Evolutionary conservation across 2,329 filamentous ascomycete genomes (phyloP).

Genomic region (Aspergillus sp.): DNA sequence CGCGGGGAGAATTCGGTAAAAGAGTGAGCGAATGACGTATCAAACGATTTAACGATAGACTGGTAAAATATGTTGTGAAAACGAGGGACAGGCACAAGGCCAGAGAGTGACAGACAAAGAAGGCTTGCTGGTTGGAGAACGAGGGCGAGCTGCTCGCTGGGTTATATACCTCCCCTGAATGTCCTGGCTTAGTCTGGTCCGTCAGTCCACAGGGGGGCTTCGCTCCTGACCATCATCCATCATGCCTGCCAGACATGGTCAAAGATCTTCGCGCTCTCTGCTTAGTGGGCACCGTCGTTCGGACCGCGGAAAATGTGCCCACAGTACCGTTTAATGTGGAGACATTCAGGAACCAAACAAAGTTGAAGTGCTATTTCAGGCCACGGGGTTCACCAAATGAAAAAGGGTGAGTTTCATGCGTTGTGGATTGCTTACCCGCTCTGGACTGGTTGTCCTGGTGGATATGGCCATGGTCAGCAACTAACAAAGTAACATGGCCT

Average conservation of each 20-base stretch:
- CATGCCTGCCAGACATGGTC: neutral
- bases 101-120: slow-evolving; percentile 25
- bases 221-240: slow-evolving; percentile 6
- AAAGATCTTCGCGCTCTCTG: slow-evolving; percentile 23
- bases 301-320: slow-evolving; percentile 15
- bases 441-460: neutral
- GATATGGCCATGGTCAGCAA: too few relatives aligned
- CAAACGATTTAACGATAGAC: slow-evolving; percentile 35
- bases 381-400: slow-evolving; percentile 16
- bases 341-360: slow-evolving; percentile 23
- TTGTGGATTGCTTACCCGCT: slow-evolving; percentile 8
- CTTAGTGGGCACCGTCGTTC: slow-evolving; percentile 18
- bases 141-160: slow-evolving; percentile 24
- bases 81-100: slow-evolving; percentile 17
- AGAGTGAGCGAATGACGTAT: slow-evolving; percentile 10
- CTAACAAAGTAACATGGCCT: too few relatives aligned
- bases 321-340: slow-evolving; percentile 19
- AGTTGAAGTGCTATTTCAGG: slow-evolving; percentile 24
- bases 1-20: slow-evolving; percentile 1
- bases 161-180: slow-evolving; percentile 40
- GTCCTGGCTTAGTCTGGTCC: neutral
- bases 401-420: slow-evolving; percentile 15
- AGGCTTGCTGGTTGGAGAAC: slow-evolving; percentile 15
- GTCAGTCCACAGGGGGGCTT: slow-evolving; percentile 5
- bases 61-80: slow-evolving; percentile 26